phyloP scores from a whole-genome alignment of 116 monocot genomes.

The Posidonia oceanica region DNA sequence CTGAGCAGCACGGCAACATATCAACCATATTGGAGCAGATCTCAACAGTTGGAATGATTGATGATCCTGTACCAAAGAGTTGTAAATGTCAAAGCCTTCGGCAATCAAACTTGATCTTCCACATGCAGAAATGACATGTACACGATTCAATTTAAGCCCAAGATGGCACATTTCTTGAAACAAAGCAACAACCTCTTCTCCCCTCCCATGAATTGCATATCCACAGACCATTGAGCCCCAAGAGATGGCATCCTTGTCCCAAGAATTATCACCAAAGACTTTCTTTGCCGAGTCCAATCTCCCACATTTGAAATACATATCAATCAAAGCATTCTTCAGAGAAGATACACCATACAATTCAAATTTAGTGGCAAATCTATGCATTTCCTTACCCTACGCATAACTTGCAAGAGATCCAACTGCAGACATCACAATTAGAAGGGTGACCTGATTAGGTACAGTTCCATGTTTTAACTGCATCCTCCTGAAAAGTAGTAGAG shows the following conservation, averaged over 20 bases:
- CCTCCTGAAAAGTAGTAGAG: slow-evolving; percentile 28
- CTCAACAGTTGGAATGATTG: slow-evolving; percentile 44
- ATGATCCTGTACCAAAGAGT: slow-evolving; percentile 32
- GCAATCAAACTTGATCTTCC: slow-evolving; percentile 33
- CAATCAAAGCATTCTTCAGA: too few relatives aligned
- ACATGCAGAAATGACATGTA: slow-evolving; percentile 50
- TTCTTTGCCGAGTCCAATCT: slow-evolving; percentile 30
- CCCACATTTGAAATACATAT: too few relatives aligned
- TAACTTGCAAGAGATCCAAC: too few relatives aligned
- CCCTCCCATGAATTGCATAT: slow-evolving; percentile 56
- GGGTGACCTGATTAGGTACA: slow-evolving; percentile 41
- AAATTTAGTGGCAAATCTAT: too few relatives aligned
- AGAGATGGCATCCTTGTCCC: slow-evolving; percentile 69
- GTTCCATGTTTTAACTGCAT: slow-evolving; percentile 31
- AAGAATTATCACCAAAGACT: slow-evolving; percentile 50
- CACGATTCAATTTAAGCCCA: slow-evolving; percentile 35
- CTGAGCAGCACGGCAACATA: slow-evolving; percentile 49
- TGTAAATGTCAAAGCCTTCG: slow-evolving; percentile 53
- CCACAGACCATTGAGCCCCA: slow-evolving; percentile 61
- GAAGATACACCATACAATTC: too few relatives aligned
- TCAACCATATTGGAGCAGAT: slow-evolving; percentile 65
- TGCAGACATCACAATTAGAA: slow-evolving; percentile 28
- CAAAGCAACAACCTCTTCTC: slow-evolving; percentile 33
- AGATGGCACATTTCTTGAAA: slow-evolving; percentile 34
- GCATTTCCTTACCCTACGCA: too few relatives aligned